Evolutionary conservation across 805 yeast genomes (phyloP), one percentile per base, ranked within the genome.

Genomic region (Pichia cabralensis): DNA sequence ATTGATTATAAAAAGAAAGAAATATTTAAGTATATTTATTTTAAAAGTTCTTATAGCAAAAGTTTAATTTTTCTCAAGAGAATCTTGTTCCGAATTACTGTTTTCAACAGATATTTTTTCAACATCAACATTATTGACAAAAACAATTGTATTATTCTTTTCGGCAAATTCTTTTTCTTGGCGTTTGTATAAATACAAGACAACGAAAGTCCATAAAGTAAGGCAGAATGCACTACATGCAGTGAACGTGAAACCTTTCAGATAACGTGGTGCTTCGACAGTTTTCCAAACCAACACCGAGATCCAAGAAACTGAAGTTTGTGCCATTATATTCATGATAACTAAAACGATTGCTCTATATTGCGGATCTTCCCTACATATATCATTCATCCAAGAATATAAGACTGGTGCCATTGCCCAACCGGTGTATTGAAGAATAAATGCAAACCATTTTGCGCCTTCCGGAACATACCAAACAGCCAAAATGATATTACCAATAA

Each of bases 381-480:
- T 65, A 53, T 74, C 81, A 45, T 68, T 68, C 36, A 69, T 69
- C 61, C 70, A 66, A 1, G 77, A 65, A 61, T 74, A 71, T 31
- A 74, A 54, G 30, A 75, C 75, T 0, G 81, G 76, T 2, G 80
- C 74, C 51, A 71, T 71, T 13, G 80, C 70, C 67, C 78, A 75
- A 11, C 76, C 70, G 52, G 72, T 71, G 47, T 74, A 76, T 15
- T 71, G 73, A 31, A 69, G 61, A 46, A 74, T 61, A 50, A 70
- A 76, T 1, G 75, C 82, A 58, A 66, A 73, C 80, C 81, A 74
- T 52, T 76, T 74, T 12, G 80, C 74, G n/a, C 60, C 39, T 27
- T 61, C 60, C 0, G 75, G 63, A 20, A 76, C 71, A 42, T 74
- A 53, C 82, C 82, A 76, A 28, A 65, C 66, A 6, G 76, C 75